Evolutionary conservation across 805 yeast species (phyloP).

Genomic region (Yamadazyma paraphyllophila): DNA sequence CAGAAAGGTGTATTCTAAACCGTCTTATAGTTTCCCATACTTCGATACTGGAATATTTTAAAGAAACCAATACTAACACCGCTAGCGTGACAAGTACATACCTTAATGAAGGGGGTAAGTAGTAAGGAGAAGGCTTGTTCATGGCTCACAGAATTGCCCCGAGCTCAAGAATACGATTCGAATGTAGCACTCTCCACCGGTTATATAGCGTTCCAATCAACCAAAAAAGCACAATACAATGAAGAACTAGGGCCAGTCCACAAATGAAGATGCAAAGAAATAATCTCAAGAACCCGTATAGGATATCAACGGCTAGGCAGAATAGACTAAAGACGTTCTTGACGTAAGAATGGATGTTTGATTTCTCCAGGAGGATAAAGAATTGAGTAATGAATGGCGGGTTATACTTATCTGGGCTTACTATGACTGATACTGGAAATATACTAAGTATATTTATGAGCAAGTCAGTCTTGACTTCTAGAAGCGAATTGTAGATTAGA

Average conservation of each 20-base stretch:
- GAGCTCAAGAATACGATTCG: constrained; percentile 2
- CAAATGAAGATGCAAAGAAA: constrained; percentile 10
- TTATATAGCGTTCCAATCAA: neutral
- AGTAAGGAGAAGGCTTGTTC: neutral
- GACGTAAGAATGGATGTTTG: neutral
- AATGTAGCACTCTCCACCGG: constrained; percentile 10
- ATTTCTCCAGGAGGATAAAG: constrained; percentile 1
- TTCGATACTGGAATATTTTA: constrained; percentile 1
- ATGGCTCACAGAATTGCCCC: neutral
- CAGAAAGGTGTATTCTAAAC: neutral
- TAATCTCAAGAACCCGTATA: constrained; percentile 14
- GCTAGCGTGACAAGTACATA: neutral
- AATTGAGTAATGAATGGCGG: constrained; percentile 24
- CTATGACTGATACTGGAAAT: constrained; percentile 18
- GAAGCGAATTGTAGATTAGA: neutral
- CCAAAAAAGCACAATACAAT: constrained; percentile 9
- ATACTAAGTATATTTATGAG: constrained; percentile 4
- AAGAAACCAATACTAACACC: neutral
- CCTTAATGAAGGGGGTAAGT: neutral
- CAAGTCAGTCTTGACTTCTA: constrained; percentile 5
- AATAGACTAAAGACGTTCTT: constrained; percentile 1
- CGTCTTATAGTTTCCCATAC: neutral
- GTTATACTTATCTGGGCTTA: constrained; percentile 22
- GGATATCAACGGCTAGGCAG: constrained; percentile 12
- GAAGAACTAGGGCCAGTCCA: constrained; percentile 1